Base-by-base conservation (phyloP, 805 yeast species). In the Maudiozyma barnettii region DNA sequence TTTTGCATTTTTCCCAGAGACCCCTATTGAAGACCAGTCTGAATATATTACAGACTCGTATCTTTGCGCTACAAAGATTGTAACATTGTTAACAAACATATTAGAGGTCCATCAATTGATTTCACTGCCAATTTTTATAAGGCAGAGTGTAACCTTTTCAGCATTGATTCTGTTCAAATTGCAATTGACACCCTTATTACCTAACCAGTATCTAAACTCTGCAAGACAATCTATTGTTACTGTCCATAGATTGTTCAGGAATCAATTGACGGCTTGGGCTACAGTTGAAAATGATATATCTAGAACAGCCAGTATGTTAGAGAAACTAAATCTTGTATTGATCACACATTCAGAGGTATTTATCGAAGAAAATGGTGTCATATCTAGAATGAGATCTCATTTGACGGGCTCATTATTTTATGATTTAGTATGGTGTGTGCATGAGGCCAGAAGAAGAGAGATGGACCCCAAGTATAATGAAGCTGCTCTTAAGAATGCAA, bases 161-260 rank as follows among this genome's bases (percentile, higher is more conserved):
- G 93, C 90, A 0, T 72, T 89, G 39, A 72, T 86, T 16, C 68
- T 90, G 23, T 90, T 90, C 71, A 78, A 90, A 54, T 71, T 90
- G 39, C 95, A 88, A 57, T 68, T 87, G 48, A 82, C 95, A 0
- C 85, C 95, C 3, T 73, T 80, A 49, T 70, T 88, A 43, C 64
- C 83, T 42, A 56, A 82, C 45, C 64, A 78, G 61, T 86, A 82
- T 59, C 78, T 87, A 39, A 95, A 88, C 57, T 83, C 95, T 29
- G 90, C 96, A 1, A 75, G 97, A 54, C 96, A 90, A 64, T 84
- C 95, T 4, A 85, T 90, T 56, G 96, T 90, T 13, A 90, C 96
- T 0, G 95, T 88, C 2, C 96, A 90, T 64, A 73, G 96, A 60
- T 68, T 89, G 41, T 86, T 79, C 62, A 74, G 96, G 65, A 90